A percentile compares a stretch with the other conserved stretches of the same genome.
These are phyloP conservation scores for Aspergillus niger DNA, from an alignment of 2,329 filamentous ascomycete species.

Conservation along the genomic window DNA sequence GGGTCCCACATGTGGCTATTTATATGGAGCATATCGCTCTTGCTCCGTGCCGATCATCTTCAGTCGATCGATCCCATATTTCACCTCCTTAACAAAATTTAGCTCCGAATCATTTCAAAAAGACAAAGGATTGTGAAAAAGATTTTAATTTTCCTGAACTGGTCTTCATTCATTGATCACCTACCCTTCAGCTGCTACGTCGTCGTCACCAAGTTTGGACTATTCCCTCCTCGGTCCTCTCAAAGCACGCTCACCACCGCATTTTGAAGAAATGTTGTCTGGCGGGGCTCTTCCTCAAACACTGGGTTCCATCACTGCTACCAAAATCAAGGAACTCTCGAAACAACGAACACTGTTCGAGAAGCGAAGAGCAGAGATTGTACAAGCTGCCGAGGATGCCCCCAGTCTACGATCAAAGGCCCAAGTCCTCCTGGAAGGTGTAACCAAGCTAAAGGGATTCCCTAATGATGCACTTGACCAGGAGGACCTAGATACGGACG, in stretches of 20 bases:
- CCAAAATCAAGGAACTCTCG: constrained; percentile 60
- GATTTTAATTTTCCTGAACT: no score
- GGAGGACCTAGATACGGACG: constrained; percentile 33
- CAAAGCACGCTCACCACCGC: background rate
- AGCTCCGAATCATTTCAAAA: no score
- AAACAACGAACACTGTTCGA: constrained; percentile 56
- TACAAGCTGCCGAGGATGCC: constrained; percentile 35
- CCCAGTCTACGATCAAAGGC: constrained; percentile 35
- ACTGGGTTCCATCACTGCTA: constrained; percentile 57
- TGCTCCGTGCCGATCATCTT: background rate
- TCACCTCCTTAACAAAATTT: background rate
- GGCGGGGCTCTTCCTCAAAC: constrained; percentile 52
- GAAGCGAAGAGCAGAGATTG: constrained; percentile 46
- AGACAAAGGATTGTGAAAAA: no score
- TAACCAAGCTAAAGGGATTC: constrained; percentile 41
- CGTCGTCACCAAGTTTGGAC: background rate
- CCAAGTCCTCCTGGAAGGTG: constrained; percentile 39
- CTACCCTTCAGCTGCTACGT: background rate
- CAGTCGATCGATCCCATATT: background rate
- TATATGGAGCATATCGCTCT: background rate
- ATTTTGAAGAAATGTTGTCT: constrained; percentile 29
- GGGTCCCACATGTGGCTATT: background rate
- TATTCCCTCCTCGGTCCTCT: background rate
- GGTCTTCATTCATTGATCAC: background rate
- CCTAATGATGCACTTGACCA: constrained; percentile 39